Percentiles rank a stretch among this genome's conserved stretches.
phyloP scores from a whole-genome alignment of 768 basidiomycete genomes.

The Porpolomopsis calyptriformis region DNA sequence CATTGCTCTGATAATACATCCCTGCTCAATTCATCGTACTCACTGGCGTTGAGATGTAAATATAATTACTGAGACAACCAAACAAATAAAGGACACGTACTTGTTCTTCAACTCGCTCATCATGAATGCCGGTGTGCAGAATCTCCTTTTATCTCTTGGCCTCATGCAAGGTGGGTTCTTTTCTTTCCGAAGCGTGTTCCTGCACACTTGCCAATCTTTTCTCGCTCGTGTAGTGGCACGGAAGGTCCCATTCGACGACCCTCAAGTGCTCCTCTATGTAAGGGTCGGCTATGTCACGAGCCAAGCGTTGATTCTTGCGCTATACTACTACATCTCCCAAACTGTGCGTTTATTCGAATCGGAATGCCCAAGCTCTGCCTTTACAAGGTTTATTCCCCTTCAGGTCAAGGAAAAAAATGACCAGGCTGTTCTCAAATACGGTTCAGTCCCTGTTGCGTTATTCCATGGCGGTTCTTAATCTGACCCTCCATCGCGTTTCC shows the following conservation, averaged over 20 bases:
- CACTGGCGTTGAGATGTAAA: too few relatives aligned
- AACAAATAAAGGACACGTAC: too few relatives aligned
- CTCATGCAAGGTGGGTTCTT: slow-evolving; percentile 71
- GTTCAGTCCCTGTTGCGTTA: slow-evolving; percentile 21
- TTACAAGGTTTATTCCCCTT: slow-evolving; percentile 9
- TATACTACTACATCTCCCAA: slow-evolving; percentile 73
- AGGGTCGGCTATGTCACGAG: slow-evolving; percentile 72
- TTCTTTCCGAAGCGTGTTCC: background rate
- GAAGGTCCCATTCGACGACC: slow-evolving; percentile 85
- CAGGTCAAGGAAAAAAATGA: slow-evolving; percentile 95
- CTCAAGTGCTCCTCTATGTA: slow-evolving; percentile 68
- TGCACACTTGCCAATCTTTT: background rate
- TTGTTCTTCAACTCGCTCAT: slow-evolving; percentile 19
- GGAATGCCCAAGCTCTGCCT: background rate
- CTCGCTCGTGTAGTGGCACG: slow-evolving; percentile 56
- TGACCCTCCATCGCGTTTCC: background rate
- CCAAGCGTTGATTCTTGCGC: slow-evolving; percentile 58
- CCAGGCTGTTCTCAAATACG: slow-evolving; percentile 91
- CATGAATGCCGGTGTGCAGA: slow-evolving; percentile 72
- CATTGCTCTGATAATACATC: too few relatives aligned
- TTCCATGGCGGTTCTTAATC: slow-evolving; percentile 2
- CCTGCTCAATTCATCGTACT: too few relatives aligned
- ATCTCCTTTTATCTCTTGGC: slow-evolving; percentile 81
- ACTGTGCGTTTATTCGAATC: slow-evolving; percentile 37
- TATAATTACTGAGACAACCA: too few relatives aligned